A percentile compares a stretch with the other conserved stretches of the same genome.
These are phyloP conservation scores for Colletotrichum musae DNA, from an alignment of 2,329 filamentous ascomycete genomes.

Conservation along the genomic window DNA sequence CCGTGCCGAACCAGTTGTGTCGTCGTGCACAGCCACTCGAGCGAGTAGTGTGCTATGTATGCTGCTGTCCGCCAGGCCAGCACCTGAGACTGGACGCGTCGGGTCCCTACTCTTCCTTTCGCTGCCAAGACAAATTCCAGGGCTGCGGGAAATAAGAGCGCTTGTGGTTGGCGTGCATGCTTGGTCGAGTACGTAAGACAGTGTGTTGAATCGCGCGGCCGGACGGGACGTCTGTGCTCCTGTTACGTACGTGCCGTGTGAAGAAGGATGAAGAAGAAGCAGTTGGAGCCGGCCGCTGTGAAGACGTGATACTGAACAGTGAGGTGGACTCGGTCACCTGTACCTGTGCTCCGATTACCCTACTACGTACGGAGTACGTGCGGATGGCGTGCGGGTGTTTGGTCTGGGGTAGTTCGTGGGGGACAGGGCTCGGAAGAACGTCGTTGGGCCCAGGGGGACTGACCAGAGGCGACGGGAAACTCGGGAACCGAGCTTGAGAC, in stretches of 20 bases:
- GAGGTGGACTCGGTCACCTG: conserved; percentile 8
- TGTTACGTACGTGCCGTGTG: conserved; percentile 6
- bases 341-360: neutral
- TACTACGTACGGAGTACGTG: neutral
- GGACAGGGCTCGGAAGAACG: neutral
- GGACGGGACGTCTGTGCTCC: conserved; percentile 1
- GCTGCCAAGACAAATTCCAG: conserved; percentile 26
- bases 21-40: conserved; percentile 18
- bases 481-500: conserved; percentile 7
- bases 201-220: neutral
- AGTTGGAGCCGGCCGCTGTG: neutral
- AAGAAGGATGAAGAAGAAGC: neutral
- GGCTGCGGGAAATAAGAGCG: conserved; percentile 2
- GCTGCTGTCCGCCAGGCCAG: conserved; percentile 18
- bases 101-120: conserved; percentile 21
- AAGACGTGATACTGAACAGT: neutral
- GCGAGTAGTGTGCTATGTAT: neutral
- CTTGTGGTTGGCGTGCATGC: conserved; percentile 11
- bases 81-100: conserved; percentile 38
- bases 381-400: neutral
- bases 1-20: conserved; percentile 13
- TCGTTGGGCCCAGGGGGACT: neutral
- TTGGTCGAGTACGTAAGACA: conserved; percentile 10
- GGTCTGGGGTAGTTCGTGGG: neutral
- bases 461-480: no score